These are phyloP conservation scores for Kazachstania sp. DNA, from an alignment of 1,139 yeast species.

Conservation along the genomic window DNA sequence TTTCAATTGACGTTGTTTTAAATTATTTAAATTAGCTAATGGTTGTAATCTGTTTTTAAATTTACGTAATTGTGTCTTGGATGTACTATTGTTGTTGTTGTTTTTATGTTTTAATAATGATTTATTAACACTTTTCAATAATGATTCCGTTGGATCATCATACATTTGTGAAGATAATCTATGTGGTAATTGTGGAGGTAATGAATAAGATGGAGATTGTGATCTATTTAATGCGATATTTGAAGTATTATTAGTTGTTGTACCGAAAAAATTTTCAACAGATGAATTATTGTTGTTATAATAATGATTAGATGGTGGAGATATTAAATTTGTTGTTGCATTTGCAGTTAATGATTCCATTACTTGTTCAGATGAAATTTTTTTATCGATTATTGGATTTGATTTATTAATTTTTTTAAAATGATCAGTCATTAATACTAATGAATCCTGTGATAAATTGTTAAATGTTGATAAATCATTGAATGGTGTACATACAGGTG, in stretches of 20 bases:
- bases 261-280: constrained; percentile 16
- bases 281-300: constrained; percentile 7
- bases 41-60: not conserved
- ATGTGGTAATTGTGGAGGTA: constrained; percentile 8
- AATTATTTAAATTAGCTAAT: not conserved
- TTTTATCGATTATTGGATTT: constrained; percentile 15
- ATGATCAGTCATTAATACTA: constrained; percentile 6
- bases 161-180: not conserved
- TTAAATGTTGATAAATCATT: not conserved
- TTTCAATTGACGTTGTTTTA: constrained; percentile 6
- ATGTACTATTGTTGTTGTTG: too few species aligned
- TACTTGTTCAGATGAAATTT: constrained; percentile 25
- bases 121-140: constrained; percentile 24
- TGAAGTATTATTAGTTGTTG: not conserved
- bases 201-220: constrained; percentile 22
- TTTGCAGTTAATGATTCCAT: constrained; percentile 30
- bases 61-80: too few species aligned
- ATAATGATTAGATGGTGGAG: constrained; percentile 14
- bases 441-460: constrained; percentile 12
- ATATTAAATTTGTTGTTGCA: constrained; percentile 22
- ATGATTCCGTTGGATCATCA: constrained; percentile 16
- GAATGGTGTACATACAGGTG: constrained; percentile 1
- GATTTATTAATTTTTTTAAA: constrained; percentile 8
- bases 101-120: constrained; percentile 14
- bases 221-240: not conserved